Base-by-base conservation (phyloP, 306 rosid species). In the Senna tora region DNA sequence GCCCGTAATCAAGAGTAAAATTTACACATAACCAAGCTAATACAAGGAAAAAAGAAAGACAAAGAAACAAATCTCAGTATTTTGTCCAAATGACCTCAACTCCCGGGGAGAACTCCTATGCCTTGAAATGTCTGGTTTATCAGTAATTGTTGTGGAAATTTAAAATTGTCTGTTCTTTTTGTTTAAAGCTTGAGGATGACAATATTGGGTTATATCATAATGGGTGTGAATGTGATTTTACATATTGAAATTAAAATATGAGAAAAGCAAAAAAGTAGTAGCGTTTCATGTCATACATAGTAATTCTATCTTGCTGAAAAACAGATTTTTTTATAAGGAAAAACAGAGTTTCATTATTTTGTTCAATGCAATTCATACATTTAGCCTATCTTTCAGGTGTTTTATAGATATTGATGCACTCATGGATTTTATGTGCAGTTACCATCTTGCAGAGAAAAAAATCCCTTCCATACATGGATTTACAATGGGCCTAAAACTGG, bases 401-500 rank as follows among this genome's bases (percentile, higher is more conserved):
- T 74, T 36, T 49, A 33, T 68, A 13, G 63, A 72, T 80, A 50
- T 45, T 79, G 43, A 83, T 72, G 60, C 36, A 5, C n/a, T 12
- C 55, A 55, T 77, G 59, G 56, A 30, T 67, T 78, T 30, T 79
- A 53, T 80, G 63, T 71, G 79, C 90, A 93, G 98, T 69, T 95
- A 86, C 81, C 99, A 95, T 85, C 86, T 95, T 50, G 99, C 97
- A 5, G 96, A 91, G 89, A 95, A 95, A 90, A 91, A 89, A 80
- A 89, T 95, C 65, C 93, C 99, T 75, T 91, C 96, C 8, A 84
- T 89, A 55, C 94, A 89, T 50, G 97, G 97, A 69, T 81, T 82
- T 32, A 83, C 92, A 10, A 57, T 81, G 83, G 99, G 97, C 65
- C 79, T 83, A 43, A 95, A 95, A 77, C 86, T 95, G 63, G 99